These are phyloP conservation scores for Beauveria asiatica DNA, from an alignment of 2,329 filamentous ascomycete genomes.

Conservation along the genomic window DNA sequence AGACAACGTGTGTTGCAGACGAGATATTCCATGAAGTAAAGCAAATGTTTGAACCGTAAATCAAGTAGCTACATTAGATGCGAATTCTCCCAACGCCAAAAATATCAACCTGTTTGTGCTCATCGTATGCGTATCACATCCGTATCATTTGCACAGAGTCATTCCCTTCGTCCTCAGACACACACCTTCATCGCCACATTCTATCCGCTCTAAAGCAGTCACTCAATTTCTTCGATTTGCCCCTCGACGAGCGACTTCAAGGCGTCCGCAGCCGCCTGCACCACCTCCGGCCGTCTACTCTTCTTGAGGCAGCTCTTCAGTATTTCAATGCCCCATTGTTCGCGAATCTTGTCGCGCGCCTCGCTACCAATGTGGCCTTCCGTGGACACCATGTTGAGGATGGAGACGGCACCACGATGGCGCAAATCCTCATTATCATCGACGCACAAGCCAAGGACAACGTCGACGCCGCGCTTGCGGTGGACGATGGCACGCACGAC, in stretches of 20 bases:
- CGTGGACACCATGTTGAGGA: slow-evolving; percentile 63
- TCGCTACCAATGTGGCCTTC: slow-evolving; percentile 56
- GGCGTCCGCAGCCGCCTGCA: slow-evolving; percentile 63
- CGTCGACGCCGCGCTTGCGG: slow-evolving; percentile 61
- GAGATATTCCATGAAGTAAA: neutral
- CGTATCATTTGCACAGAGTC: neutral
- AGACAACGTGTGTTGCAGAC: neutral
- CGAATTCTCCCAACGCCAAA: neutral
- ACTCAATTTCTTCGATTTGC: slow-evolving; percentile 15
- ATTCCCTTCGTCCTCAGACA: neutral
- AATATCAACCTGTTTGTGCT: neutral
- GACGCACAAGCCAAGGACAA: slow-evolving; percentile 71
- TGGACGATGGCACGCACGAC: slow-evolving; percentile 64
- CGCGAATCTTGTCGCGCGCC: slow-evolving; percentile 52
- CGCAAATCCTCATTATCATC: slow-evolving; percentile 63
- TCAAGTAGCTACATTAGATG: neutral
- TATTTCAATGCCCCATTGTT: slow-evolving; percentile 55
- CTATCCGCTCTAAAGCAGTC: neutral
- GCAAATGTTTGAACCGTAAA: neutral
- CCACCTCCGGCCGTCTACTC: slow-evolving; percentile 58
- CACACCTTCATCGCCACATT: neutral
- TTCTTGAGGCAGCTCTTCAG: slow-evolving; percentile 63
- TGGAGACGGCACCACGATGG: slow-evolving; percentile 65
- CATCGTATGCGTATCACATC: neutral
- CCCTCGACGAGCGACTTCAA: slow-evolving; percentile 57